A percentile compares a stretch with the other conserved stretches of the same genome.
Conservation (phyloP, 768 basidiomycete genomes). For the Naematelia aurantialba region DNA sequence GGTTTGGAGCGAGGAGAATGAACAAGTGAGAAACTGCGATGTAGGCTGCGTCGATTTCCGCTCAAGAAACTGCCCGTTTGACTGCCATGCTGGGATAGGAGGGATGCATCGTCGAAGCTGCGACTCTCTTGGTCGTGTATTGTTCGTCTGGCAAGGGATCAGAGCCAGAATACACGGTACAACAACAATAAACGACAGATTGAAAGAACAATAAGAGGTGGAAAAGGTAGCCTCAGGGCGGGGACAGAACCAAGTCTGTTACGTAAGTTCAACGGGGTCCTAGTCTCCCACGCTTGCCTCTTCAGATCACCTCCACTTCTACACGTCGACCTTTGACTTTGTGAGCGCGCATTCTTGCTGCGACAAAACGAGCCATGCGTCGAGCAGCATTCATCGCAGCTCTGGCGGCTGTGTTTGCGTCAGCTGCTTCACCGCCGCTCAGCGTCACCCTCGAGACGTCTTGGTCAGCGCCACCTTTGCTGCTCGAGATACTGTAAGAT, state of each 20-base stretch:
- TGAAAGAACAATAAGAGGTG: neutral
- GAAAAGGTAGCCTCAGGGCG: too few species aligned
- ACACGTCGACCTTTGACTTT: neutral
- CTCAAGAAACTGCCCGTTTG: too few species aligned
- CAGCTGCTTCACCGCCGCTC: slow-evolving; percentile 54
- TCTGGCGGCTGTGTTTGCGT: neutral
- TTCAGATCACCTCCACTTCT: neutral
- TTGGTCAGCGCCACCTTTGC: slow-evolving; percentile 63
- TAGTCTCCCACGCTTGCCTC: neutral
- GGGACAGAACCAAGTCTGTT: too few species aligned
- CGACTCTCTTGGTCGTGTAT: too few species aligned
- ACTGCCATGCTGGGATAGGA: too few species aligned
- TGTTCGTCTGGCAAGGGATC: too few species aligned
- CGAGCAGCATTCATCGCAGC: neutral
- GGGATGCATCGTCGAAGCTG: too few species aligned
- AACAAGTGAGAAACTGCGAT: too few species aligned
- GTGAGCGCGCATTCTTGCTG: neutral
- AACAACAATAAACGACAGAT: neutral
- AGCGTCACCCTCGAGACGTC: slow-evolving; percentile 62
- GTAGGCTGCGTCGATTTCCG: too few species aligned
- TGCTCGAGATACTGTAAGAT: slow-evolving; percentile 65
- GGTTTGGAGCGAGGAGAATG: too few species aligned
- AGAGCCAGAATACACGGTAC: too few species aligned
- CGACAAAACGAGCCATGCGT: neutral
- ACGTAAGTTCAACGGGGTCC: neutral